Evolutionary conservation across 768 basidiomycete genomes (phyloP).

Genomic region (Boletus rubescentipes): DNA sequence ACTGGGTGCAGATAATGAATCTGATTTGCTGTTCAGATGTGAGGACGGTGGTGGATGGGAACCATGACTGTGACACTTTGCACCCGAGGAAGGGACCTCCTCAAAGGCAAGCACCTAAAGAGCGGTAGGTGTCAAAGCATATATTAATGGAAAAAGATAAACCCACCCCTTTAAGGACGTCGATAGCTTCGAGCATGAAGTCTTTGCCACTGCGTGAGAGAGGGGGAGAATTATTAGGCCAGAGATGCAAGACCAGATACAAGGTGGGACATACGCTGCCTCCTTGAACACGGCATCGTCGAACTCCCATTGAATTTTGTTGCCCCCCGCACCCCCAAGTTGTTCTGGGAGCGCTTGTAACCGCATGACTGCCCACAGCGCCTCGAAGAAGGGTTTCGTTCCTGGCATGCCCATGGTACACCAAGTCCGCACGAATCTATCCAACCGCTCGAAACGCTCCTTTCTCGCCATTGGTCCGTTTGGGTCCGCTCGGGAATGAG

Average conservation of each 20-base stretch:
- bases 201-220: conserved; percentile 72
- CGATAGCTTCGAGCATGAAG: conserved; percentile 91
- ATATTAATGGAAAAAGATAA: conserved; percentile 9
- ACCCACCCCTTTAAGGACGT: conserved; percentile 86
- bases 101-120: conserved; percentile 69
- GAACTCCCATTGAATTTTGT: conserved; percentile 82
- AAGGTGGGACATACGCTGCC: conserved; percentile 68
- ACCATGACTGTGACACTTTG: conserved; percentile 29
- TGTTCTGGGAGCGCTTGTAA: conserved; percentile 78
- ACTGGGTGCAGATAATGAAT: conserved; percentile 43
- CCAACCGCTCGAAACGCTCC: conserved; percentile 74
- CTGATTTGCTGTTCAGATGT: conserved; percentile 58
- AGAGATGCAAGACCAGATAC: conserved; percentile 6
- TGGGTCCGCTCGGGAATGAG: conserved; percentile 69
- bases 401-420: conserved; percentile 87
- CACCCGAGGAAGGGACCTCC: conserved; percentile 47
- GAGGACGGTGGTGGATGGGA: conserved; percentile 40
- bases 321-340: conserved; percentile 75
- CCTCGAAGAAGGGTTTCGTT: conserved; percentile 74
- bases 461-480: conserved; percentile 61
- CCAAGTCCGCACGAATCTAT: conserved; percentile 77
- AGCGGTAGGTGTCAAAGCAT: conserved; percentile 2
- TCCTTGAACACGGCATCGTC: conserved; percentile 95
- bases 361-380: conserved; percentile 74
- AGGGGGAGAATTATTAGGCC: conserved; percentile 14